Base-by-base conservation (phyloP, 2,329 filamentous ascomycete species). In the Sclerotinia sclerotiorum region DNA sequence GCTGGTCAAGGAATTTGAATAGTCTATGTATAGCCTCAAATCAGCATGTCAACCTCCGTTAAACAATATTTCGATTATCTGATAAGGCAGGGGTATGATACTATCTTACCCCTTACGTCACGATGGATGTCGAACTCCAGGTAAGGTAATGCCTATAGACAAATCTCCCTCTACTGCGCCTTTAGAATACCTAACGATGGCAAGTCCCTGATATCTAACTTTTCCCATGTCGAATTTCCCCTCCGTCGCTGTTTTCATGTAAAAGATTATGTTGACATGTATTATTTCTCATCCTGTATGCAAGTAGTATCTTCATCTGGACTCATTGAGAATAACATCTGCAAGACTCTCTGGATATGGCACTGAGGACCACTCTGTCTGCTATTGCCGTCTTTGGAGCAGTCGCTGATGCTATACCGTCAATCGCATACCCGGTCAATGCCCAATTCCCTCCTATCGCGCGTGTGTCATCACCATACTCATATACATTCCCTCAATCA, bases 361-460 rank as follows among this genome's bases (percentile, higher is more conserved):
- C 73, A 69, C 75, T 77, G 29, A 54, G 66, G 61, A 65, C 21
- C 57, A 24, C 70, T 32, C 13, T 73, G 39, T 66, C 57, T 39
- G 64, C 65, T 64, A 62, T 67, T 69, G 67, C 70, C 49, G 69
- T 74, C 57, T 69, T 71, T 54, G 65, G 71, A 73, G 69, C 51
- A 46, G 32, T 73, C 51, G 57, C 68, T 24, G 60, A 70, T 72
- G 81, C 80, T 58, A 75, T 75, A 69, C 78, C 80, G 71, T 75
- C 72, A 68, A 76, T 82, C 61, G 82, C 82, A 58, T 94, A 94
- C 73, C 93, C 93, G 0, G 84, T 97, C 78, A 96, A 95, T 79
- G 88, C 91, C 2, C 93, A 97, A 78, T 84, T 96, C 0, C 93
- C 93, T 44, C 89, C 90, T 4, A 89, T 94, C 65, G 93, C 92